phyloP scores from a whole-genome alignment of 1,139 yeast species.

The Yamadazyma oceani region DNA sequence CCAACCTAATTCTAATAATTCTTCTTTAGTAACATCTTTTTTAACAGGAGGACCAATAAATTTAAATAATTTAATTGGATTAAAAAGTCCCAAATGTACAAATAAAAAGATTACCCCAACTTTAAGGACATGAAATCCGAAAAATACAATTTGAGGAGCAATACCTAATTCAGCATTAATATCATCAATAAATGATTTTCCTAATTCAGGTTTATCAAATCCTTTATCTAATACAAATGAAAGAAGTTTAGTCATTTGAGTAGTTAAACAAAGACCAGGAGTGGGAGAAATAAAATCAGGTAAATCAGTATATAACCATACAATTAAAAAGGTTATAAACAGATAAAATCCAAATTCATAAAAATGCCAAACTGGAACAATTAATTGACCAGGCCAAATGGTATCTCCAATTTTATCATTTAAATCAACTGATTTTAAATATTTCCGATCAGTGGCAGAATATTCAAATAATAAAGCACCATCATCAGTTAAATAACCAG shows the following conservation, averaged over 20 bases:
- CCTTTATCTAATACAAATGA: slow-evolving; percentile 30
- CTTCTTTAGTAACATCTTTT: slow-evolving; percentile 49
- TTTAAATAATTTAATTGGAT: slow-evolving; percentile 53
- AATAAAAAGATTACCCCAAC: slow-evolving; percentile 53
- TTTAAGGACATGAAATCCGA: slow-evolving; percentile 69
- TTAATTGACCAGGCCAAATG: slow-evolving; percentile 88
- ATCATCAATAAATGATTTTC: slow-evolving; percentile 50
- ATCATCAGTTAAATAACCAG: slow-evolving; percentile 82
- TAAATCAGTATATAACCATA: slow-evolving; percentile 89
- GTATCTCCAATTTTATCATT: slow-evolving; percentile 54
- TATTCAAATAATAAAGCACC: slow-evolving; percentile 75
- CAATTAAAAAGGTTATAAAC: slow-evolving; percentile 45
- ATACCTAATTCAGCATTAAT: slow-evolving; percentile 37
- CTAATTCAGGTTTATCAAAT: slow-evolving; percentile 37
- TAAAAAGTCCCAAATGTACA: slow-evolving; percentile 69
- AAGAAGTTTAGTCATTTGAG: slow-evolving; percentile 39
- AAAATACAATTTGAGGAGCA: slow-evolving; percentile 66
- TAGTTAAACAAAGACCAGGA: slow-evolving; percentile 85
- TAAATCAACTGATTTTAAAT: slow-evolving; percentile 43
- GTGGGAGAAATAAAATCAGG: slow-evolving; percentile 90
- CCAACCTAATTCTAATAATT: slow-evolving; percentile 79
- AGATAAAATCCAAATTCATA: slow-evolving; percentile 49
- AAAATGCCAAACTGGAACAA: slow-evolving; percentile 76
- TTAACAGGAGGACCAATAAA: slow-evolving; percentile 28
- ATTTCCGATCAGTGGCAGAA: slow-evolving; percentile 51